Conservation (phyloP, 139 green algal genomes). For the Ettlia oleoabundans region DNA sequence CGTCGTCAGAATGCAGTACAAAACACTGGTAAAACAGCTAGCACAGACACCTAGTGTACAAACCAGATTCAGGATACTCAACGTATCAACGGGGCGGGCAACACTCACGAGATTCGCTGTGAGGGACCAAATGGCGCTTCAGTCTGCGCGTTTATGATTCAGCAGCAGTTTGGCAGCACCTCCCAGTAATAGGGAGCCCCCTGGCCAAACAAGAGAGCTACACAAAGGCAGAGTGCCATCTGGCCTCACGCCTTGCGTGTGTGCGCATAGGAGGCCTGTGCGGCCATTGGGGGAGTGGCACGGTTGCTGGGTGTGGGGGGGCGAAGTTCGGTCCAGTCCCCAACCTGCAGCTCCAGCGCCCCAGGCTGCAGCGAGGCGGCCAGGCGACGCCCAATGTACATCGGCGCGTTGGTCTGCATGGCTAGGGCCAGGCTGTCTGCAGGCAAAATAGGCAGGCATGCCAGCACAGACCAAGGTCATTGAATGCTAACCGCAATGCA, state of each 20-base stretch:
- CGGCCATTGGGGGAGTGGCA: background rate
- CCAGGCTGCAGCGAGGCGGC: conserved; percentile 28
- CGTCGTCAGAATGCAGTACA: too few species aligned
- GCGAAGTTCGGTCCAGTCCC: conserved; percentile 1
- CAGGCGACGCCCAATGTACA: conserved; percentile 17
- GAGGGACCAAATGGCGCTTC: too few species aligned
- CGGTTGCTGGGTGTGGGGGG: conserved; percentile 7
- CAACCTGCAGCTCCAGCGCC: background rate
- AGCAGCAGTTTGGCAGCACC: background rate
- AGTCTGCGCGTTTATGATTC: too few species aligned
- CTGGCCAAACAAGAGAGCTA: background rate
- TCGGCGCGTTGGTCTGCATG: conserved; percentile 2
- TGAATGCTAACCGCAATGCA: too few species aligned
- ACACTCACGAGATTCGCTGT: too few species aligned
- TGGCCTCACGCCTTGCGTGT: background rate
- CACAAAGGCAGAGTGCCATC: background rate
- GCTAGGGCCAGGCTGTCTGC: conserved; percentile 25
- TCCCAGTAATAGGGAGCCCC: background rate
- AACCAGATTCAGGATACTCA: too few species aligned
- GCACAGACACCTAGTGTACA: too few species aligned
- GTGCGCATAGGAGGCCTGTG: conserved; percentile 3
- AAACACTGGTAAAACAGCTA: too few species aligned
- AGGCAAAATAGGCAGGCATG: background rate
- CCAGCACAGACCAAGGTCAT: too few species aligned
- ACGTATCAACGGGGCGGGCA: too few species aligned